A percentile compares a stretch with the other conserved stretches of the same genome.
These are phyloP conservation scores for Cordia subcordata DNA, from an alignment of 257 asterid species.

Conservation along the genomic window DNA sequence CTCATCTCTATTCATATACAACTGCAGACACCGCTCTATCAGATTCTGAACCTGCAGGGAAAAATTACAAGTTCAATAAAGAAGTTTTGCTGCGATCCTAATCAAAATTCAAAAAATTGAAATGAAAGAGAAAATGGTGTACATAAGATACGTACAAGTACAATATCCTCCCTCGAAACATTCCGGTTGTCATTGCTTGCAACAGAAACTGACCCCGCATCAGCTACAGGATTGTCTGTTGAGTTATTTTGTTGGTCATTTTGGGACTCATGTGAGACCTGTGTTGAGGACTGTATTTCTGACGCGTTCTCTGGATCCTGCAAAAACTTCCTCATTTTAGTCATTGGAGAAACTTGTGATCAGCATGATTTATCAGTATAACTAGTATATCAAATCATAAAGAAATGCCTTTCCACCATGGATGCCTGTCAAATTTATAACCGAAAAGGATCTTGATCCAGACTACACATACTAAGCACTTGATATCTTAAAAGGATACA, in stretches of 20 bases:
- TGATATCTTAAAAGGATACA: background rate
- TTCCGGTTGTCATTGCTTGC: slow-evolving; percentile 78
- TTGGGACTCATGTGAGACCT: slow-evolving; percentile 58
- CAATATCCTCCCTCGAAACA: slow-evolving; percentile 95
- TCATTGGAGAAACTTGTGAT: background rate
- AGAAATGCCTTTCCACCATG: background rate
- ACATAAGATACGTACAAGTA: slow-evolving; percentile 53
- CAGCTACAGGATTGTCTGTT: slow-evolving; percentile 67
- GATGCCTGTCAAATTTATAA: background rate
- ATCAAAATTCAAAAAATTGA: background rate
- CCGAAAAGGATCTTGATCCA: background rate
- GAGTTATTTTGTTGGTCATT: slow-evolving; percentile 53
- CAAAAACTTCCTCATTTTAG: background rate
- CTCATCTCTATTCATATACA: slow-evolving; percentile 91
- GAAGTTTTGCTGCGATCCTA: background rate
- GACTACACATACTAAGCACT: background rate
- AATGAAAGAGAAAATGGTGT: background rate
- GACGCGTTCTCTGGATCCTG: slow-evolving; percentile 52
- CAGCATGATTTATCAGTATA: background rate
- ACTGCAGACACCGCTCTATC: slow-evolving; percentile 87
- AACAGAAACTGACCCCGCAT: slow-evolving; percentile 82
- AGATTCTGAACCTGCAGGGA: slow-evolving; percentile 81
- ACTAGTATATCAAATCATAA: background rate
- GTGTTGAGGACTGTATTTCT: slow-evolving; percentile 53
- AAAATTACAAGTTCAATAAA: background rate